A percentile compares a stretch with the other conserved stretches of the same genome.
Conservation (phyloP, 1,284 basidiomycete species). For the Apiotrichum sp. region DNA sequence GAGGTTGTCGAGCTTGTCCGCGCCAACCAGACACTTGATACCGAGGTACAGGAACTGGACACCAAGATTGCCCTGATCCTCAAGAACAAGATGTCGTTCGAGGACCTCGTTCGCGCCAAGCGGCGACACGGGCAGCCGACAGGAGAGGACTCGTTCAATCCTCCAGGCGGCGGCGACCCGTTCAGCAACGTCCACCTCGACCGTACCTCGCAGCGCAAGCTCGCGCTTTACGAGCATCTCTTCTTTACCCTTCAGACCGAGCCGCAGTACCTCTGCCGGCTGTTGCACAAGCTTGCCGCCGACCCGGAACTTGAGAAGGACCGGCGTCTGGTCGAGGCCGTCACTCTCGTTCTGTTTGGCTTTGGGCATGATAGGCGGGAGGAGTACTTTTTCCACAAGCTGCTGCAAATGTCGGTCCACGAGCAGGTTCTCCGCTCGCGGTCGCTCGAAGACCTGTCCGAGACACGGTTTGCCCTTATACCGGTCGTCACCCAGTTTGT, state of each 20-base stretch:
- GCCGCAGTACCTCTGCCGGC: constrained; percentile 74
- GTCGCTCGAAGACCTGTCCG: constrained; percentile 59
- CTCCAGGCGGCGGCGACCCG: constrained; percentile 53
- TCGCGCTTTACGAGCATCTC: constrained; percentile 93
- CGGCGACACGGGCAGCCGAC: constrained; percentile 17
- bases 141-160: constrained; percentile 26
- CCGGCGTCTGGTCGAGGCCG: constrained; percentile 71
- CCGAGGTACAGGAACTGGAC: constrained; percentile 86
- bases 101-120: constrained; percentile 44
- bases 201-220: constrained; percentile 76
- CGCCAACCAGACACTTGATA: constrained; percentile 86
- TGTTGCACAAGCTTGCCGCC: constrained; percentile 49
- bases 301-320: constrained; percentile 58
- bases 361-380: constrained; percentile 86
- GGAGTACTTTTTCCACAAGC: constrained; percentile 85
- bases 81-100: constrained; percentile 86
- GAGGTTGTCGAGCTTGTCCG: constrained; percentile 87
- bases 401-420: constrained; percentile 78
- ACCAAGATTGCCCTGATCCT: constrained; percentile 95
- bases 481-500: constrained; percentile 86
- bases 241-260: constrained; percentile 93
- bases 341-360: constrained; percentile 84
- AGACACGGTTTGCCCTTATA: constrained; percentile 66
- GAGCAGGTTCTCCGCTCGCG: constrained; percentile 64
- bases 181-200: constrained; percentile 78